phyloP scores from a whole-genome alignment of 805 yeast genomes.

The Saturnispora halmiae region DNA sequence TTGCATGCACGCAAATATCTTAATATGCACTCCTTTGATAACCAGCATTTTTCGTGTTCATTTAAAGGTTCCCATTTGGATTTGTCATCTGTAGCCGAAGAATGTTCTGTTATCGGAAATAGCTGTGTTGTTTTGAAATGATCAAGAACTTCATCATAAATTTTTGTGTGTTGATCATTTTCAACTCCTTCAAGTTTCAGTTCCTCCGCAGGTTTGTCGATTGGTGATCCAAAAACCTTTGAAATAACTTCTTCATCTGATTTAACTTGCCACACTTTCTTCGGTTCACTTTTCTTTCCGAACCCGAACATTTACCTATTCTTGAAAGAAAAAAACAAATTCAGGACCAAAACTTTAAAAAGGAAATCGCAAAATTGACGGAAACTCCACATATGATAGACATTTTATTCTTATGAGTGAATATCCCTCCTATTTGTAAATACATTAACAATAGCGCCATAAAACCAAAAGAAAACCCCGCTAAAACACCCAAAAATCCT shows the following conservation, averaged over 20 bases:
- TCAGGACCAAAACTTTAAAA: conserved; percentile 19
- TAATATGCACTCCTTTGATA: conserved; percentile 79
- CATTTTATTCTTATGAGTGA: conserved; percentile 55
- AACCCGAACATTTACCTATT: conserved; percentile 22
- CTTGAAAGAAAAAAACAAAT: background rate
- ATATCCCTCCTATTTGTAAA: conserved; percentile 45
- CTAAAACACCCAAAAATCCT: conserved; percentile 55
- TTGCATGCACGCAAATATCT: conserved; percentile 89
- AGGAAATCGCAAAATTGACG: conserved; percentile 59
- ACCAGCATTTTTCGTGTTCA: conserved; percentile 72
- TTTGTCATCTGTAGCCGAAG: conserved; percentile 23
- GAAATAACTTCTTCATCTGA: conserved; percentile 17
- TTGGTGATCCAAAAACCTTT: conserved; percentile 47
- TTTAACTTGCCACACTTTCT: conserved; percentile 24
- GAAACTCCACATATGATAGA: conserved; percentile 64
- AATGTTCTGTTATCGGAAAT: conserved; percentile 41
- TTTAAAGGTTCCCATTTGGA: conserved; percentile 31
- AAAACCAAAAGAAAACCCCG: conserved; percentile 73
- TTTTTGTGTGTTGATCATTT: conserved; percentile 43
- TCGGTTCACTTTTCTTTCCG: conserved; percentile 18
- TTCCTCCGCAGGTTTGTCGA: conserved; percentile 41
- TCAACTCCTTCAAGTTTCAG: conserved; percentile 22
- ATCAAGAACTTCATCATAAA: conserved; percentile 48
- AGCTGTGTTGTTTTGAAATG: conserved; percentile 46
- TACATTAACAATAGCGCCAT: conserved; percentile 55